Evolutionary conservation across 176 grass and related monocot species (phyloP).

Genomic region (Poa annua): DNA sequence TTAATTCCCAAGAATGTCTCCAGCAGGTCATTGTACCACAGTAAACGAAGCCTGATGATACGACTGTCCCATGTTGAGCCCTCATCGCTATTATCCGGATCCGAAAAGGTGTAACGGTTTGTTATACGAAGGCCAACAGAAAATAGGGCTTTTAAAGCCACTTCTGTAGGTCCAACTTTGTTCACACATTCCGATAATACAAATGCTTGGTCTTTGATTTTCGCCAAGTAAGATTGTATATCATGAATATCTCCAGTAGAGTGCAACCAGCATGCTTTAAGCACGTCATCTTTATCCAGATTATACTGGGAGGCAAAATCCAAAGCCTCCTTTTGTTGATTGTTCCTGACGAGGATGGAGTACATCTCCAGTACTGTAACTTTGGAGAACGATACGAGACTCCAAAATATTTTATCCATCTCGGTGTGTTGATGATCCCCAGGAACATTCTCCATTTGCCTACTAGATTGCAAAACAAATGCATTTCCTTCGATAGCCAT

Average conservation of each 20-base stretch:
- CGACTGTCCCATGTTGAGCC: conserved; percentile 65
- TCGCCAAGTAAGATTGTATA: conserved; percentile 70
- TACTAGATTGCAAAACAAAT: conserved; percentile 78
- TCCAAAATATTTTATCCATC: conserved; percentile 67
- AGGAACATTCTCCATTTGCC: conserved; percentile 41
- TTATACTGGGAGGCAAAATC: conserved; percentile 65
- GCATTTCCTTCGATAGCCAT: conserved; percentile 58
- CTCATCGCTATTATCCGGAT: conserved; percentile 46
- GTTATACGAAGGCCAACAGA: conserved; percentile 82
- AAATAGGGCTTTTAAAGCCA: conserved; percentile 73
- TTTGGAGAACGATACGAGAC: conserved; percentile 70
- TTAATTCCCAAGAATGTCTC: conserved; percentile 97
- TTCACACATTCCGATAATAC: conserved; percentile 93
- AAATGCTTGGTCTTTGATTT: conserved; percentile 82
- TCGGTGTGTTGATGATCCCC: conserved; percentile 30
- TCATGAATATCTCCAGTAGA: conserved; percentile 60
- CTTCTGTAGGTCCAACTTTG: conserved; percentile 73
- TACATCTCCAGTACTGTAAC: conserved; percentile 84
- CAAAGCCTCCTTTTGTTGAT: conserved; percentile 69
- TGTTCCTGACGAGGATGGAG: conserved; percentile 60
- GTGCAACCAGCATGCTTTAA: conserved; percentile 81
- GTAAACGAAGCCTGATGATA: conserved; percentile 73
- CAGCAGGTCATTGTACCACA: conserved; percentile 75
- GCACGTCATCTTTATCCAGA: conserved; percentile 88
- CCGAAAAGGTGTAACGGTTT: conserved; percentile 67